Evolutionary conservation across 345 rosid species (phyloP), one percentile per base, ranked within the genome.

Genomic region (Hypericum perforatum): DNA sequence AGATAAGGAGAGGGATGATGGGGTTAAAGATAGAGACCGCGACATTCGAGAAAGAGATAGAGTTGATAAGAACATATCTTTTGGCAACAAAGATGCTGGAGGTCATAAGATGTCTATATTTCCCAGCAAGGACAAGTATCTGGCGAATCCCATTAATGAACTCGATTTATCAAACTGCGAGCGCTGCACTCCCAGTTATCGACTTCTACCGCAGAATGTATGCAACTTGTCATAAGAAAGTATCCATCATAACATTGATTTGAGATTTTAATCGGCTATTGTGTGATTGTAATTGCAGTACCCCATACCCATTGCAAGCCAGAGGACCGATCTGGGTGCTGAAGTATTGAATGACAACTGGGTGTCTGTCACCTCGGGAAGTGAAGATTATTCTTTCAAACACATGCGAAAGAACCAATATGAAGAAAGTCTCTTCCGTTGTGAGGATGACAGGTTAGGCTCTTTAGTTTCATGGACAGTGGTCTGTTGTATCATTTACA

Each of bases 31-130:
- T 54, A 77, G 77, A 71, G 92, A 84, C 52, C 74, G 71, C 12
- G 88, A 75, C 64, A 69, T 57, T 41, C 66, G 65, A 44, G 98
- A 88, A 58, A 85, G 87, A 75, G 97, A 83, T 56, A 82, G 89
- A 68, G 75, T 78, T 51, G 96, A 81, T 16, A 85, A 76, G 69
- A 72, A 53, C 72, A 71, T 62, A 53, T 70, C 63, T 16, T 69
- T 73, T 45, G 65, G 68, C 52, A 76, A 65, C 72, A 78, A 74
- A 68, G 89, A 81, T 58, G 63, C 59, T 0, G 82, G 70, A 70
- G 70, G 71, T 73, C 81, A 74, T 49, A 78, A 70, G 72, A 69
- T 65, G 60, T 59, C 87, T 44, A 51, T 74, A 54, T 76, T 76
- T 51, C 50, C 94, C 67, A 43, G 85, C 88, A 81, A 82, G 79